Evolutionary conservation across 179 eudicot species (phyloP), one percentile per base, ranked within the genome.

Genomic region (Sideroxylon spinosum): DNA sequence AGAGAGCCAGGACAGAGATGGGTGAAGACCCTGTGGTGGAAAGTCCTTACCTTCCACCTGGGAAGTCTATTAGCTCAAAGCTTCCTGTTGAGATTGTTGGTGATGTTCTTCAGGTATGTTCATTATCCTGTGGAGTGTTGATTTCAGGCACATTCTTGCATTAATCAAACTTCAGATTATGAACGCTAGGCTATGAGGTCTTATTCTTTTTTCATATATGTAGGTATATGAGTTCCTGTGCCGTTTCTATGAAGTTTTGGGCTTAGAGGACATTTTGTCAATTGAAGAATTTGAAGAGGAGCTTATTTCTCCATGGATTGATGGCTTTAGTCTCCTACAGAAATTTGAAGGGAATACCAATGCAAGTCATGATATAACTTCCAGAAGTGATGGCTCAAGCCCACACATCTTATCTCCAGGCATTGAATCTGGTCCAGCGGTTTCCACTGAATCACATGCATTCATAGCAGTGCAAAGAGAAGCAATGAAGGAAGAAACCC

Each of bases 31-130:
- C 65, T 69, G 20, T 37, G 19, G 50, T 62, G 22, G 63, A 53
- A 57, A 70, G 74, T 77, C 83, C 59, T 71, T 49, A 25, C 71
- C 85, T 61, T 16, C 90, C 89, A 16, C 78, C 77, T 48, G 92
- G 97, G 53, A 86, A 79, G 78, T 84, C 78, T 72, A 60, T 90
- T 75, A 86, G 89, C 44, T 78, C 85, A 53, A 85, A 88, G 78
- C 86, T 91, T 69, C 91, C 93, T 32, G 73, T 84, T 64, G 81
- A 85, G 78, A 81, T 86, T 63, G 83, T 90, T 46, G 93, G 94
- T 68, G 91, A 91, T 72, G 85, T 81, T 73, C 84, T 91, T 66
- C 90, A 91, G 91, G 97, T 91, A 85, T 79, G 63, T 73, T 50
- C 29, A 10, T 60, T 63, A 20, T 52, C 69, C 60, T 49, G 26